Evolutionary conservation across 2,329 filamentous ascomycete genomes (phyloP).

Genomic region (Fusarium nematophilum): DNA sequence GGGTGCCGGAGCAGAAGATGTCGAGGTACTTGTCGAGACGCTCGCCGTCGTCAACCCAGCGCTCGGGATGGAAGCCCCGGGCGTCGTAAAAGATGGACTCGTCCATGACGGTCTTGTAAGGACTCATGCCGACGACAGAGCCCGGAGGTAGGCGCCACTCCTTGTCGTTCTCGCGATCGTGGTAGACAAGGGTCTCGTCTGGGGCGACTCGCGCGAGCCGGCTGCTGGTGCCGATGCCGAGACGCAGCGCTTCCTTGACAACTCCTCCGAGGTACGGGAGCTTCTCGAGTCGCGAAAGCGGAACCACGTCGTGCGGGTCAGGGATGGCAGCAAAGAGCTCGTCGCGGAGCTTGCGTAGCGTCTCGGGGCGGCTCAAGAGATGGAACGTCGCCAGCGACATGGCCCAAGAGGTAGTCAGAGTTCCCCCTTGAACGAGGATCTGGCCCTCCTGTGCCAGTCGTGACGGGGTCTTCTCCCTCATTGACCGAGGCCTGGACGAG

Average conservation of each 20-base stretch:
- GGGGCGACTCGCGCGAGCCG: slow-evolving; percentile 61
- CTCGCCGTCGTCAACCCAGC: slow-evolving; percentile 50
- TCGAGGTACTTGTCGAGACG: slow-evolving; percentile 49
- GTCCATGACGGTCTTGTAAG: slow-evolving; percentile 51
- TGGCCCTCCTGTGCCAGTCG: slow-evolving; percentile 54
- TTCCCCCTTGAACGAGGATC: slow-evolving; percentile 52
- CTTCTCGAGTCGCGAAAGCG: slow-evolving; percentile 47
- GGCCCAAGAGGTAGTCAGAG: slow-evolving; percentile 54
- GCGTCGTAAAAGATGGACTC: slow-evolving; percentile 48
- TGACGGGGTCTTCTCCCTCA: slow-evolving; percentile 48
- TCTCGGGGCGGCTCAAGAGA: slow-evolving; percentile 47
- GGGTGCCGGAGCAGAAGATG: slow-evolving; percentile 51
- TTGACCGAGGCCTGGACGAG: slow-evolving; percentile 46
- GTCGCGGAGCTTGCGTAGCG: slow-evolving; percentile 48
- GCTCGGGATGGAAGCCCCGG: slow-evolving; percentile 49
- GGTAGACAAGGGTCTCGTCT: slow-evolving; percentile 46
- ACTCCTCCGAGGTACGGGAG: slow-evolving; percentile 62
- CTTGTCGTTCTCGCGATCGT: slow-evolving; percentile 43
- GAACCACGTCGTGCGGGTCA: slow-evolving; percentile 41
- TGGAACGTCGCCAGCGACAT: slow-evolving; percentile 51
- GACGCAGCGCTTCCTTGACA: slow-evolving; percentile 62
- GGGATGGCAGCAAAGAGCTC: slow-evolving; percentile 51
- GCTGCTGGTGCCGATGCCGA: slow-evolving; percentile 60
- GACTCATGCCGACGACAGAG: slow-evolving; percentile 53
- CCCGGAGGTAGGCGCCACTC: slow-evolving; percentile 48